These are phyloP conservation scores for Angophora floribunda DNA, from an alignment of 345 rosid genomes.

Conservation along the genomic window DNA sequence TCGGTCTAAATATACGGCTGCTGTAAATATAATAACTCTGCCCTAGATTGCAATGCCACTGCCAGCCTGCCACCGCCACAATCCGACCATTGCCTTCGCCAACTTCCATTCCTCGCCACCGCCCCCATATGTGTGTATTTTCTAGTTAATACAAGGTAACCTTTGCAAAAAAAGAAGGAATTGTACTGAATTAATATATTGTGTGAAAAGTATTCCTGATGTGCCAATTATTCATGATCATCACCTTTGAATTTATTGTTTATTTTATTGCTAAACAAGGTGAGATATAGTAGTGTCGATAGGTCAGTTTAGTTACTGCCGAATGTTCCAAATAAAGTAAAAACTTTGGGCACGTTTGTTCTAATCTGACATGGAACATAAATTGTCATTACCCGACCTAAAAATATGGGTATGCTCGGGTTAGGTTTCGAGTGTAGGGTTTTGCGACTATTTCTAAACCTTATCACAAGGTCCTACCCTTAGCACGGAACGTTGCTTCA, in stretches of 20 bases:
- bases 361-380: not conserved
- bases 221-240: not conserved
- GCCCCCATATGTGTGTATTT: not conserved
- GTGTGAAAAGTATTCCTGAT: not conserved
- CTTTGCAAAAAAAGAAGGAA: not conserved
- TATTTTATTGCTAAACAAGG: not conserved
- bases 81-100: not conserved
- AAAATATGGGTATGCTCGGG: too few relatives aligned
- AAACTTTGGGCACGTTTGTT: not conserved
- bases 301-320: fast-evolving
- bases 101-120: not conserved
- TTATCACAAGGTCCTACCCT: not conserved
- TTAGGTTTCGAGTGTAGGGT: not conserved
- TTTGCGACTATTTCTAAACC: not conserved
- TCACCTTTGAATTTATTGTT: not conserved
- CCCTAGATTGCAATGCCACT: not conserved
- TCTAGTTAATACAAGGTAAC: not conserved
- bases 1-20: not conserved
- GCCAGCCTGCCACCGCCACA: not conserved
- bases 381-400: not conserved
- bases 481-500: not conserved
- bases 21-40: not conserved
- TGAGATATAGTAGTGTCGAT: not conserved
- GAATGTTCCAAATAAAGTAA: not conserved
- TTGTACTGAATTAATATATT: not conserved